A percentile compares a stretch with the other conserved stretches of the same genome.
Evolutionary conservation across 1,284 basidiomycete genomes (phyloP).

Genomic region (Naganishia liquefaciens): DNA sequence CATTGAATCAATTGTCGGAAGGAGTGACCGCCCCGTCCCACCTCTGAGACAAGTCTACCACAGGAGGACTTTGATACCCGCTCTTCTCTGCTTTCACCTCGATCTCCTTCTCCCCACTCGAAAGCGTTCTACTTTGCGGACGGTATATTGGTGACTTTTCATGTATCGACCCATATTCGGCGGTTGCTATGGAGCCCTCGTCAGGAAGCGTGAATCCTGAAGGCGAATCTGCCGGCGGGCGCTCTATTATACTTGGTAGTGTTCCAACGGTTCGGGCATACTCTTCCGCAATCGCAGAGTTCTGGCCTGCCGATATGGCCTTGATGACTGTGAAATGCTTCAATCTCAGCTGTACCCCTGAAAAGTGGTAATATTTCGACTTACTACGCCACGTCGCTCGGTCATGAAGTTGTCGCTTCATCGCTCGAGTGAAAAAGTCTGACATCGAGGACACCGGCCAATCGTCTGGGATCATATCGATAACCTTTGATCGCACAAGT

Average conservation of each 20-base stretch:
- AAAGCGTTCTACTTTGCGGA: background rate
- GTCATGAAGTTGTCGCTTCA: constrained; percentile 72
- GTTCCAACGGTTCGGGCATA: constrained; percentile 43
- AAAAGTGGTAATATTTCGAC: background rate
- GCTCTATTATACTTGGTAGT: constrained; percentile 40
- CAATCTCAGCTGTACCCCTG: too few relatives aligned
- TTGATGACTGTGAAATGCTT: constrained; percentile 41
- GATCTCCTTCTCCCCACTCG: background rate
- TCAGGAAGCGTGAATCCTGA: constrained; percentile 36
- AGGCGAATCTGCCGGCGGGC: constrained; percentile 24
- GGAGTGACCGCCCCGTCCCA: background rate
- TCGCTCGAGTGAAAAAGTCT: constrained; percentile 73
- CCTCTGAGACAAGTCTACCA: background rate
- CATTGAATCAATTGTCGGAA: background rate
- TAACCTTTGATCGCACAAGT: constrained; percentile 58
- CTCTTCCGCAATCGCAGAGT: constrained; percentile 44
- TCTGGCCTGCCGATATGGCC: constrained; percentile 50
- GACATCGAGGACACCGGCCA: constrained; percentile 74
- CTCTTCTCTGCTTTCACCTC: constrained; percentile 2
- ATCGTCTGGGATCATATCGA: constrained; percentile 67
- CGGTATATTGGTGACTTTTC: constrained; percentile 34
- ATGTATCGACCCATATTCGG: constrained; percentile 39
- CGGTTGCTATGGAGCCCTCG: constrained; percentile 48
- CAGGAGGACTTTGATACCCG: background rate
- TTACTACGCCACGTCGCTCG: constrained; percentile 42